phyloP scores from a whole-genome alignment of 768 basidiomycete genomes.

The Kwoniella sp. region DNA sequence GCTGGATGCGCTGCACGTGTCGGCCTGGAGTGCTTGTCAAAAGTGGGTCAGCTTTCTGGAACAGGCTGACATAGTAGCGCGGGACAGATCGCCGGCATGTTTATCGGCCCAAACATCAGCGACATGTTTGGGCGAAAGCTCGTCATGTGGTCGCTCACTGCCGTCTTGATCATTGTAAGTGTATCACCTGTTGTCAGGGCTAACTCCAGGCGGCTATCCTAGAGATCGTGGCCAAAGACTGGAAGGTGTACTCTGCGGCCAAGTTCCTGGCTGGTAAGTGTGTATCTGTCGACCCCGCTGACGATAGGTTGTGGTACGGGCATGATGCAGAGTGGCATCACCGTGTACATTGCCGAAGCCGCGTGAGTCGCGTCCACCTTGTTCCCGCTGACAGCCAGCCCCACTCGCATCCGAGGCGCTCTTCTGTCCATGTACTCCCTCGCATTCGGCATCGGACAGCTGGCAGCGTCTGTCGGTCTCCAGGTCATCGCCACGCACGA shows the following conservation, averaged over 20 bases:
- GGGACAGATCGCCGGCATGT: background rate
- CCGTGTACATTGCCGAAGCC: constrained; percentile 9
- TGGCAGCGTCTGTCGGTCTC: constrained; percentile 2
- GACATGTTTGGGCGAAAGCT: constrained; percentile 11
- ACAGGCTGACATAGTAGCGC: background rate
- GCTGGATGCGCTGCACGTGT: background rate
- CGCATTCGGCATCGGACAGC: constrained; percentile 1
- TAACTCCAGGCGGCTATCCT: background rate
- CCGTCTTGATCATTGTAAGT: background rate
- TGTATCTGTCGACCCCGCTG: background rate
- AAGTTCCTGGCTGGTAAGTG: constrained; percentile 7
- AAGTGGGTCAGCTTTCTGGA: background rate
- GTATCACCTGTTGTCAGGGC: background rate
- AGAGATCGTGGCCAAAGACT: constrained; percentile 8
- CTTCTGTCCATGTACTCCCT: constrained; percentile 6
- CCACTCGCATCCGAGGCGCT: constrained; percentile 2
- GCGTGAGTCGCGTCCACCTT: constrained; percentile 1
- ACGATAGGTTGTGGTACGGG: background rate
- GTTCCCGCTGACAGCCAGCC: background rate
- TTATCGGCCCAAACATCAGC: background rate
- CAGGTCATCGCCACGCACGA: constrained; percentile 7
- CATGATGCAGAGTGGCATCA: background rate
- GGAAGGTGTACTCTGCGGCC: constrained; percentile 5
- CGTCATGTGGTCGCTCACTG: background rate
- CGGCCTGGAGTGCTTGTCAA: constrained; percentile 8